Conservation (phyloP, 2,329 filamentous ascomycete species). For the Cercospora sp. region DNA sequence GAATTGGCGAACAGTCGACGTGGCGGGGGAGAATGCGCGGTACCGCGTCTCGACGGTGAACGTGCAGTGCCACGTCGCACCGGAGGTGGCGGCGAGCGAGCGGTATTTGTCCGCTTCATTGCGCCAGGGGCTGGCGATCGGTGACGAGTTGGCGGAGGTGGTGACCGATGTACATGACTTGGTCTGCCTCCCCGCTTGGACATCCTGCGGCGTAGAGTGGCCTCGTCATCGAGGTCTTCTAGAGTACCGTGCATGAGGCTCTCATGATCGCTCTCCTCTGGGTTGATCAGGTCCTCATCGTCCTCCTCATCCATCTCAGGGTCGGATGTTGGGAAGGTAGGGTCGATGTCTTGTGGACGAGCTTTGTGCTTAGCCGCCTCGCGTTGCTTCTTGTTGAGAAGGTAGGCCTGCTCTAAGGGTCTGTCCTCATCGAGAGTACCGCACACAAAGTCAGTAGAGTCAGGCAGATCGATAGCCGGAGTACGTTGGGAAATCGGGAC, state of each 20-base stretch:
- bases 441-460: slow-evolving; percentile 99
- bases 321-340: slow-evolving; percentile 93
- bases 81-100: slow-evolving; percentile 35
- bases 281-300: slow-evolving; percentile 60
- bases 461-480: slow-evolving; percentile 72
- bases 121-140: slow-evolving; percentile 43
- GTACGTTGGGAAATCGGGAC: slow-evolving; percentile 39
- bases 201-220: slow-evolving; percentile 44
- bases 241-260: slow-evolving; percentile 65
- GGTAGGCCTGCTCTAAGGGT: slow-evolving; percentile 89
- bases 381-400: slow-evolving; percentile 78
- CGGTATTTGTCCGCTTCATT: slow-evolving; percentile 51
- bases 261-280: slow-evolving; percentile 62
- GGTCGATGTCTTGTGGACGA: slow-evolving; percentile 96
- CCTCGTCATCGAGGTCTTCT: slow-evolving; percentile 36
- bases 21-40: slow-evolving; percentile 45
- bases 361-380: slow-evolving; percentile 77
- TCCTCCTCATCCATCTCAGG: slow-evolving; percentile 80
- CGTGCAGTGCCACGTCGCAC: slow-evolving; percentile 22
- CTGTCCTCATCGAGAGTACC: slow-evolving; percentile 95
- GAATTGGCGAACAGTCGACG: slow-evolving; percentile 68
- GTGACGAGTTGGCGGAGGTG: slow-evolving; percentile 32
- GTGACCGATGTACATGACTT: slow-evolving; percentile 38
- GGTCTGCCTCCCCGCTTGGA: slow-evolving; percentile 30
- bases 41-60: slow-evolving; percentile 20